These are phyloP conservation scores for Botrytis deweyae DNA, from an alignment of 2,329 filamentous ascomycete genomes.

Conservation along the genomic window DNA sequence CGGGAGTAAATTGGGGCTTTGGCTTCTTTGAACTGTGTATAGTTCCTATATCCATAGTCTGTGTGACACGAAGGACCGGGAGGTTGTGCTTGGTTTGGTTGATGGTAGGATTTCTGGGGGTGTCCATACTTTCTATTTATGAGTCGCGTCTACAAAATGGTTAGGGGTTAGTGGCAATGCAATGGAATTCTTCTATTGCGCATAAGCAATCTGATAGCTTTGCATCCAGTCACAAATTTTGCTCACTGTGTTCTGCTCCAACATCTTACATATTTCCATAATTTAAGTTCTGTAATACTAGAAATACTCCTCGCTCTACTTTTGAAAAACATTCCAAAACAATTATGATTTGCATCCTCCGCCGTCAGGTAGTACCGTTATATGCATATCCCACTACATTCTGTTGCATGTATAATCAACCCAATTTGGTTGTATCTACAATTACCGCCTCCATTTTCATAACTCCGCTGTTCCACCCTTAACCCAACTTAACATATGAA, in stretches of 20 bases:
- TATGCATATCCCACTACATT: accelerated
- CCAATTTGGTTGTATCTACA: background rate
- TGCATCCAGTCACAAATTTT: background rate
- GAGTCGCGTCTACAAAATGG: accelerated
- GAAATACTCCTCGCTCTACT: background rate
- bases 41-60: accelerated
- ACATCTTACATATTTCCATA: background rate
- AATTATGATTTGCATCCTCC: accelerated
- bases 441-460: background rate
- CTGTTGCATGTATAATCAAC: accelerated
- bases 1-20: background rate
- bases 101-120: background rate
- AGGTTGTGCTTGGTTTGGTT: background rate
- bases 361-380: background rate
- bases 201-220: accelerated
- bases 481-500: background rate
- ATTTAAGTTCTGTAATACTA: background rate
- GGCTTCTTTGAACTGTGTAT: background rate
- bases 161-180: background rate
- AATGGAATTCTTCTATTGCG: background rate
- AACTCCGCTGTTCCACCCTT: accelerated
- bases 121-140: background rate
- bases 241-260: accelerated
- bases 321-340: accelerated
- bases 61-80: background rate